Percentiles rank a stretch among this genome's conserved stretches.
These are phyloP conservation scores for Cladosporium sp. DNA, from an alignment of 2,329 filamentous ascomycete genomes.

Conservation along the genomic window DNA sequence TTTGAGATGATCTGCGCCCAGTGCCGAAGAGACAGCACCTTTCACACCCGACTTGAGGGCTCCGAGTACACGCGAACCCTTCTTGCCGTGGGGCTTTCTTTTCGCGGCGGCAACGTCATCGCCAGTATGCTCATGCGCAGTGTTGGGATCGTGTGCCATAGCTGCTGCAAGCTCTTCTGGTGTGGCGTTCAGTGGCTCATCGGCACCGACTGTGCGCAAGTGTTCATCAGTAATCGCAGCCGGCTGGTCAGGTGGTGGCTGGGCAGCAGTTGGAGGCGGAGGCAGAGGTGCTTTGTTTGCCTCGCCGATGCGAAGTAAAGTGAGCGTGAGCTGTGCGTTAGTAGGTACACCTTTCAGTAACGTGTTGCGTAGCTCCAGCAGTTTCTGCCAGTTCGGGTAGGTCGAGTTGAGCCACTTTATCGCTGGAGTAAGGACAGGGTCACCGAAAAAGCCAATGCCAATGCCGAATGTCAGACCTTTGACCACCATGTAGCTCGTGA, in stretches of 20 bases:
- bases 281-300: constrained; percentile 77
- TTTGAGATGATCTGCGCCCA: constrained; percentile 70
- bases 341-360: constrained; percentile 80
- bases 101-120: constrained; percentile 54
- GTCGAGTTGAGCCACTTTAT: constrained; percentile 60
- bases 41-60: constrained; percentile 71
- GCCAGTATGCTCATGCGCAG: constrained; percentile 52
- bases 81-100: constrained; percentile 50
- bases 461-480: constrained; percentile 66
- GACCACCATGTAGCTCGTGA: constrained; percentile 52
- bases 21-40: constrained; percentile 69
- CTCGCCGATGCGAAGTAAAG: constrained; percentile 78
- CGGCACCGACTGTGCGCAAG: constrained; percentile 53
- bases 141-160: constrained; percentile 49
- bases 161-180: constrained; percentile 67
- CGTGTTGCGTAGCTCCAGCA: constrained; percentile 72
- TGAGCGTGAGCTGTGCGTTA: constrained; percentile 80
- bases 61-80: constrained; percentile 55
- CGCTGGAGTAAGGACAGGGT: constrained; percentile 66
- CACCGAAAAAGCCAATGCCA: constrained; percentile 79
- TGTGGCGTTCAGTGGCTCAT: constrained; percentile 61
- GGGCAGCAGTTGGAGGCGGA: constrained; percentile 50
- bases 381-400: constrained; percentile 72
- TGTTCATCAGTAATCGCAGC: constrained; percentile 52
- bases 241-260: constrained; percentile 51